Conservation (phyloP, 345 rosid genomes). For the Reutealis trisperma region DNA sequence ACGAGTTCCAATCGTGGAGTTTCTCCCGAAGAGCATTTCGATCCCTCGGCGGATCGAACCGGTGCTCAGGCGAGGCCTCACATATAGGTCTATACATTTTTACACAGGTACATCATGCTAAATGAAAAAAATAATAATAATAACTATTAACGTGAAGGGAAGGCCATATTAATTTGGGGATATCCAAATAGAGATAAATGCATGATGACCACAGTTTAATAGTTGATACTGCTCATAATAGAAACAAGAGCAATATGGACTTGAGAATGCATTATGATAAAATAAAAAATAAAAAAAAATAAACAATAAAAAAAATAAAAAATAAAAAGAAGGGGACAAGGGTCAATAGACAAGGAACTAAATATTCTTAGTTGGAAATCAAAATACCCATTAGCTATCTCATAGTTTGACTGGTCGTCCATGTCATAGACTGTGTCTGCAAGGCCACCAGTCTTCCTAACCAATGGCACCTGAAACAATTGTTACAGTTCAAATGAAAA, state of each 20-base stretch:
- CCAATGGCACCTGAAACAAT: slow-evolving; percentile 50
- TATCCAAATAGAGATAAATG: not conserved
- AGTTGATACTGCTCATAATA: not conserved
- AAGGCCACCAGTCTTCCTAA: slow-evolving; percentile 66
- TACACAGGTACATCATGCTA: not conserved
- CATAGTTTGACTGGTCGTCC: slow-evolving; percentile 42
- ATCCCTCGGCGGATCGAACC: no score
- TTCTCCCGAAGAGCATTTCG: no score
- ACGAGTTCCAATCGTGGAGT: no score
- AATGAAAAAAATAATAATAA: not conserved
- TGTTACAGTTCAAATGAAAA: slow-evolving; percentile 9
- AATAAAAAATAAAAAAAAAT: no score
- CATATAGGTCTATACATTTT: not conserved
- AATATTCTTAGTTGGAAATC: not conserved
- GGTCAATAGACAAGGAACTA: not conserved
- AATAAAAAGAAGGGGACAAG: no score
- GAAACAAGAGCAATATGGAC: not conserved
- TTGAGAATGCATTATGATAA: not conserved
- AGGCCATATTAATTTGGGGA: not conserved
- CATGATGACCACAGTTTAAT: not conserved
- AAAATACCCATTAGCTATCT: slow-evolving; percentile 54
- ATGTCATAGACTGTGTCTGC: slow-evolving; percentile 61
- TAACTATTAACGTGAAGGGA: not conserved
- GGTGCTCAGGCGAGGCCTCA: no score
- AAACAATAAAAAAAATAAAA: no score